Percentiles rank a stretch among this genome's conserved stretches.
These are phyloP conservation scores for Sphaerosporella brunnea DNA, from an alignment of 495 filamentous ascomycete genomes.

Conservation along the genomic window DNA sequence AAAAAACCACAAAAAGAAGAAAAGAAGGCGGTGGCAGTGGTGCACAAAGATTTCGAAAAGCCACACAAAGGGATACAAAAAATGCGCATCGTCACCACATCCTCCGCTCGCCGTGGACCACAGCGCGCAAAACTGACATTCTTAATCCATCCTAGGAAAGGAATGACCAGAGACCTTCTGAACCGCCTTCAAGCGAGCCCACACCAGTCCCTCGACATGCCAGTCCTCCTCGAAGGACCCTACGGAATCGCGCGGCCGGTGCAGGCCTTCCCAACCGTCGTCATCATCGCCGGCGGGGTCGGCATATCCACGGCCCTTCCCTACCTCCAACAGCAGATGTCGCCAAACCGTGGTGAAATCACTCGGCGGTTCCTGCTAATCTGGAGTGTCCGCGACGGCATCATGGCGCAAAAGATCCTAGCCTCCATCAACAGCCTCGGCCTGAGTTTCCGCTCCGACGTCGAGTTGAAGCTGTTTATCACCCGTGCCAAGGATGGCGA, in stretches of 20 bases:
- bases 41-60: no score
- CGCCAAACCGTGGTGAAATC: constrained; percentile 8
- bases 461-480: constrained; percentile 28
- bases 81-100: constrained; percentile 1
- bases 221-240: constrained; percentile 39
- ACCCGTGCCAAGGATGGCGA: constrained; percentile 11
- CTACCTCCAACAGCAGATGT: constrained; percentile 28
- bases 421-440: constrained; percentile 25
- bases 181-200: background rate
- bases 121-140: constrained; percentile 24
- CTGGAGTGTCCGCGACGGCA: constrained; percentile 30
- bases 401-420: constrained; percentile 27
- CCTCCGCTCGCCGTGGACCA: constrained; percentile 4
- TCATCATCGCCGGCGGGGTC: constrained; percentile 43
- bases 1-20: no score
- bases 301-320: constrained; percentile 40
- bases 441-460: constrained; percentile 26
- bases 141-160: constrained; percentile 19
- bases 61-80: background rate
- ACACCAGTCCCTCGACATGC: constrained; percentile 8
- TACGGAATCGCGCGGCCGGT: constrained; percentile 37
- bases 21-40: no score
- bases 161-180: constrained; percentile 17
- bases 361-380: constrained; percentile 28
- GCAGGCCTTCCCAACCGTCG: constrained; percentile 34